These are phyloP conservation scores for Paramyrothecium roridum DNA, from an alignment of 2,329 filamentous ascomycete genomes.

Conservation along the genomic window DNA sequence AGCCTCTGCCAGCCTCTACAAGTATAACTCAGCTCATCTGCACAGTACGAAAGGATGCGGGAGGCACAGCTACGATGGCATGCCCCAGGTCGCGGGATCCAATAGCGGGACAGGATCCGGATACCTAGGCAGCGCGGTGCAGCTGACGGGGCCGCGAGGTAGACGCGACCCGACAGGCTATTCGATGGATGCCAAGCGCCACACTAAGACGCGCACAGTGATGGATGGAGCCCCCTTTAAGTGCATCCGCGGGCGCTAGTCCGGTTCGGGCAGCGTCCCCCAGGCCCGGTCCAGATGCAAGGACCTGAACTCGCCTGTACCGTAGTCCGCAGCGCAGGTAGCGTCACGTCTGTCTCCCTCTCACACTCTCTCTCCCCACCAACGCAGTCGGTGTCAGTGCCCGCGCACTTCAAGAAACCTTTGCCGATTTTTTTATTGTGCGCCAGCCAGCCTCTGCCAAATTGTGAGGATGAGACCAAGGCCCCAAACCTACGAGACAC, in stretches of 20 bases:
- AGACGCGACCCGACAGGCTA: not conserved
- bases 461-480: constrained; percentile 38
- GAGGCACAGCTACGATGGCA: too few species aligned
- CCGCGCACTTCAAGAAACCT: constrained; percentile 21
- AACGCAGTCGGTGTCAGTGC: constrained; percentile 11
- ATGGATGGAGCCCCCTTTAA: not conserved
- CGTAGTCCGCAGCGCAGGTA: not conserved
- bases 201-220: not conserved
- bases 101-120: not conserved
- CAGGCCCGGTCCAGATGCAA: not conserved
- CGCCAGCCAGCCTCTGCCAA: constrained; percentile 34
- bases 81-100: not conserved
- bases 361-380: constrained; percentile 6
- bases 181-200: not conserved
- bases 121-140: not conserved
- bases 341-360: constrained; percentile 12
- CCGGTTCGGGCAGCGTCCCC: not conserved
- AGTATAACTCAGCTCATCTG: too few species aligned
- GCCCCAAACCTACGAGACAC: constrained; percentile 33
- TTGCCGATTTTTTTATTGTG: constrained; percentile 32
- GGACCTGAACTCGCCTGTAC: not conserved
- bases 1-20: too few species aligned
- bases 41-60: too few species aligned
- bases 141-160: not conserved
- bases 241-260: not conserved